Conservation (phyloP, 371 early-diverging fungal genomes). For the Mucor mucedo region DNA sequence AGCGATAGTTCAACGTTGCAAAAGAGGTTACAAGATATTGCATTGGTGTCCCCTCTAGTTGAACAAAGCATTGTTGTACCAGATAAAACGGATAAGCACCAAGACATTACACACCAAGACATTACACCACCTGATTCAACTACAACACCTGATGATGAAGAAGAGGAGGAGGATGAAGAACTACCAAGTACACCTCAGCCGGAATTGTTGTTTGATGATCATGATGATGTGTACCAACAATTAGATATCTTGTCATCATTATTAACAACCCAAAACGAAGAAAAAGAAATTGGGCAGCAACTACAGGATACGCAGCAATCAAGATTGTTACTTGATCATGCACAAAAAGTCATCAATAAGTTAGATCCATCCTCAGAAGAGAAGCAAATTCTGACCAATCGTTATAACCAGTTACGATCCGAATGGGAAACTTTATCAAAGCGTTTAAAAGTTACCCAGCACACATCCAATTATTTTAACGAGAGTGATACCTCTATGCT, state of each 20-base stretch:
- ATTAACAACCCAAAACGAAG: not conserved
- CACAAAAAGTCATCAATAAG: conserved; percentile 1
- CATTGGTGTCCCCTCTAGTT: not conserved
- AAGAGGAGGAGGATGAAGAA: conserved; percentile 1
- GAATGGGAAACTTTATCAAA: conserved; percentile 22
- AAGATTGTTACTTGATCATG: conserved; percentile 1
- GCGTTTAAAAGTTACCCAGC: not conserved
- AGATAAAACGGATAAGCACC: not conserved
- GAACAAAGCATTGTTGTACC: not conserved
- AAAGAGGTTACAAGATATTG: conserved; percentile 19
- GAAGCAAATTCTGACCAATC: conserved; percentile 1
- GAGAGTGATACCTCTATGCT: not conserved
- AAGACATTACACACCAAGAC: not conserved
- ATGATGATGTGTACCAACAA: conserved; percentile 17
- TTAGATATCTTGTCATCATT: conserved; percentile 13
- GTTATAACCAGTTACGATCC: conserved; percentile 19
- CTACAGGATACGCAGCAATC: conserved; percentile 5
- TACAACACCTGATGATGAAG: not conserved
- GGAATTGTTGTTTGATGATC: conserved; percentile 8
- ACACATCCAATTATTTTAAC: conserved; percentile 11
- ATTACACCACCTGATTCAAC: conserved; percentile 11
- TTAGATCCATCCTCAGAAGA: conserved; percentile 14
- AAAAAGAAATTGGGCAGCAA: not conserved
- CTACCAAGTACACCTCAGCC: conserved; percentile 21
- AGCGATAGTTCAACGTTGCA: conserved; percentile 6